Conservation (phyloP, 2,329 filamentous ascomycete genomes). For the Clonostachys chloroleuca region DNA sequence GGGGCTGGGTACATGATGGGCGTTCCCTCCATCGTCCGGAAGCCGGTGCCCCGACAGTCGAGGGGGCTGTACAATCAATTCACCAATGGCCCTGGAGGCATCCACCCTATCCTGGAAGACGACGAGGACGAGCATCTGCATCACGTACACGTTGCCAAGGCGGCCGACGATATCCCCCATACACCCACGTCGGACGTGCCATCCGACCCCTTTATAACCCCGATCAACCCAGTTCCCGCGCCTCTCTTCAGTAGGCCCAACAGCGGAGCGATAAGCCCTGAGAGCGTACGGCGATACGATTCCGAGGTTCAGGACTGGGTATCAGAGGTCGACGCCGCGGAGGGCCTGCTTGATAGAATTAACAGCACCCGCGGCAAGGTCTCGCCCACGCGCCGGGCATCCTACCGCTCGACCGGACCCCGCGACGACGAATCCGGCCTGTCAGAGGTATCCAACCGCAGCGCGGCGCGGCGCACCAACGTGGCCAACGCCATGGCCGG, state of each 20-base stretch:
- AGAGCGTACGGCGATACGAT: conserved; percentile 28
- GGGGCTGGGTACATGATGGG: conserved; percentile 20
- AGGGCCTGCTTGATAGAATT: conserved; percentile 43
- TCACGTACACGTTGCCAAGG: not conserved
- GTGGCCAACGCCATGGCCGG: no score
- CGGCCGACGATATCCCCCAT: conserved; percentile 14
- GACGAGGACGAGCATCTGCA: conserved; percentile 45
- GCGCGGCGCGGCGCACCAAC: not conserved
- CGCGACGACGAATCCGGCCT: conserved; percentile 47
- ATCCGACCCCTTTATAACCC: conserved; percentile 48
- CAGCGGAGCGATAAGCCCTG: conserved; percentile 20
- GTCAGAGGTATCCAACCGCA: conserved; percentile 39
- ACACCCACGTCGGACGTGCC: conserved; percentile 29
- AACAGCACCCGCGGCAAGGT: conserved; percentile 24
- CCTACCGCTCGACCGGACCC: conserved; percentile 21
- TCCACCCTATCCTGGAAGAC: conserved; percentile 56
- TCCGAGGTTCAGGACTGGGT: conserved; percentile 56
- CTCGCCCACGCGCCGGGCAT: conserved; percentile 32
- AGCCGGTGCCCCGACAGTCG: conserved; percentile 17
- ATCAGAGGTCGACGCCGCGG: conserved; percentile 48
- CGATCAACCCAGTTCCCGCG: conserved; percentile 16
- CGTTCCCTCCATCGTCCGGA: conserved; percentile 13
- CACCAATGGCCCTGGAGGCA: conserved; percentile 21
- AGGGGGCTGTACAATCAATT: not conserved
- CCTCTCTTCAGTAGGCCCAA: conserved; percentile 21